Evolutionary conservation across 83 land plant genomes (phyloP).

Genomic region (Picea mariana): DNA sequence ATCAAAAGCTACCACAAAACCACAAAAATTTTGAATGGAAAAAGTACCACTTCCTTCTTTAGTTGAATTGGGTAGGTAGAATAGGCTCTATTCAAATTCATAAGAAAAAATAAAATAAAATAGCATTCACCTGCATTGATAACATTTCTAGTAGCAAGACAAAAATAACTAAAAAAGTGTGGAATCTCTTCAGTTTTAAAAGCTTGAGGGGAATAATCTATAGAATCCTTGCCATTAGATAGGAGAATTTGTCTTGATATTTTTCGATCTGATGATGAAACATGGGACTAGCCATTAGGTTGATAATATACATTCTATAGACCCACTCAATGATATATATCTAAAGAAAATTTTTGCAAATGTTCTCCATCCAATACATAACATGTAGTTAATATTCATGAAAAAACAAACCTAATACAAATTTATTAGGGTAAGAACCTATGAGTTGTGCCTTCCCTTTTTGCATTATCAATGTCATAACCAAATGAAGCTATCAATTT

Average conservation of each 20-base stretch:
- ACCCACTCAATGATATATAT: too few species aligned
- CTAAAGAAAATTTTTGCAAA: too few species aligned
- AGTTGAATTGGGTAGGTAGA: background rate
- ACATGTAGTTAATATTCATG: too few species aligned
- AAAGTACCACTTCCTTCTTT: background rate
- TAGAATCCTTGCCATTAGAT: background rate
- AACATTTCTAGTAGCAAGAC: constrained; percentile 27
- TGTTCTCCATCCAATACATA: too few species aligned
- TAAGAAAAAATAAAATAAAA: too few species aligned
- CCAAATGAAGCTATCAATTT: too few species aligned
- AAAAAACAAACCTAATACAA: too few species aligned
- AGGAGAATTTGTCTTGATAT: background rate
- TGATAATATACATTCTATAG: background rate
- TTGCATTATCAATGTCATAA: too few species aligned
- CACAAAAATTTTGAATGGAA: too few species aligned
- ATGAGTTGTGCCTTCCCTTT: too few species aligned
- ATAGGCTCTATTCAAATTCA: background rate
- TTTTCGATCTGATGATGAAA: background rate
- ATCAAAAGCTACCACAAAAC: too few species aligned
- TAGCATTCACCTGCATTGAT: constrained; percentile 19
- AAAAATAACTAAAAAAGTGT: constrained; percentile 16
- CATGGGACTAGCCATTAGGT: background rate
- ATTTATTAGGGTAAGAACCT: too few species aligned
- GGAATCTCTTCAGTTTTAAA: constrained; percentile 24
- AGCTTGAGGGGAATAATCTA: constrained; percentile 36